These are phyloP conservation scores for Vicia faba DNA, from an alignment of 306 rosid genomes.

Conservation along the genomic window DNA sequence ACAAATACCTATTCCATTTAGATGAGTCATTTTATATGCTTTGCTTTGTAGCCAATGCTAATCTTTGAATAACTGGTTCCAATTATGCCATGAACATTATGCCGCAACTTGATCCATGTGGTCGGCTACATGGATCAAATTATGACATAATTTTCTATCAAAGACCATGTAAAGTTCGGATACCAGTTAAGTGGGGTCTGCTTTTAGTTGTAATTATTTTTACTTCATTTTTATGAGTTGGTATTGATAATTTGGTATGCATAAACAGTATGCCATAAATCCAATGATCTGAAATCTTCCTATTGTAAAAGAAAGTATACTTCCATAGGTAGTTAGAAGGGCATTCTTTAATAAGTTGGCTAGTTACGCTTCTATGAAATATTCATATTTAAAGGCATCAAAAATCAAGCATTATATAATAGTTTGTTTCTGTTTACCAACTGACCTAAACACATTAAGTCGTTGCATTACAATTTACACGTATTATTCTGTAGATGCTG, in stretches of 20 bases:
- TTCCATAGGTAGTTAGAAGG: constrained; percentile 4
- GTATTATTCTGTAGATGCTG: constrained; percentile 71
- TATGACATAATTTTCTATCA: too few species aligned
- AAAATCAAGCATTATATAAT: neutral
- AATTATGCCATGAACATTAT: neutral
- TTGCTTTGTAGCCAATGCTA: constrained; percentile 16
- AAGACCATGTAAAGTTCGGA: neutral
- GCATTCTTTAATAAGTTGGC: constrained; percentile 25
- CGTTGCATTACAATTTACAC: neutral
- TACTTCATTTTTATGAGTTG: constrained; percentile 9
- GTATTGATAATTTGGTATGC: neutral
- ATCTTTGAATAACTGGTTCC: neutral
- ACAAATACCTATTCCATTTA: too few species aligned
- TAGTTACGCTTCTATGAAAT: constrained; percentile 16
- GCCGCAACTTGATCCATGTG: too few species aligned
- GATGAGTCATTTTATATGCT: constrained; percentile 12
- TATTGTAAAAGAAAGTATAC: neutral
- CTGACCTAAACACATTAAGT: constrained; percentile 2
- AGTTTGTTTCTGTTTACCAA: neutral
- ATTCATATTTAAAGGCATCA: neutral
- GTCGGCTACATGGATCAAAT: too few species aligned
- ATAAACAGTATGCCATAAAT: neutral
- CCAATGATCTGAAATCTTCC: constrained; percentile 26
- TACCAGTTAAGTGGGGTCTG: constrained; percentile 2
- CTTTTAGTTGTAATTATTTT: neutral